Evolutionary conservation across 2,329 filamentous ascomycete genomes (phyloP).

Genomic region (Juglanconis oblonga): DNA sequence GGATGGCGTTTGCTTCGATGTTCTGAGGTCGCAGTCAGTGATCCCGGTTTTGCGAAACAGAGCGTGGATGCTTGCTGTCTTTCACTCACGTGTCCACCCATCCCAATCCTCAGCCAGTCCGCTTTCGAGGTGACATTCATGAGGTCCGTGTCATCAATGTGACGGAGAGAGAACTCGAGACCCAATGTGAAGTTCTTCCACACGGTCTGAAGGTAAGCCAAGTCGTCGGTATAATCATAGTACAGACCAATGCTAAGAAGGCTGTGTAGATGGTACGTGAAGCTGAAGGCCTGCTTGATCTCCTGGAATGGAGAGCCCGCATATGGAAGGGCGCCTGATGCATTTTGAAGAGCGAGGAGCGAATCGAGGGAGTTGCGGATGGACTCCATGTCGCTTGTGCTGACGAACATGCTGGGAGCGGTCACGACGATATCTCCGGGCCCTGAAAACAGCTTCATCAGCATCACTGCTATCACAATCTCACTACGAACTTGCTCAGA

Average conservation of each 20-base stretch:
- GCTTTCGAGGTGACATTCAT: conserved; percentile 44
- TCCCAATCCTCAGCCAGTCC: conserved; percentile 49
- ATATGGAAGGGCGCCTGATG: conserved; percentile 38
- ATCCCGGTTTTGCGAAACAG: neutral
- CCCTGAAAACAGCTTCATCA: conserved; percentile 35
- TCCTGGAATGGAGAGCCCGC: conserved; percentile 39
- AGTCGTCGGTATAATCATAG: conserved; percentile 51
- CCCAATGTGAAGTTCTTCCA: conserved; percentile 48
- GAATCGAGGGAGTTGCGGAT: conserved; percentile 47
- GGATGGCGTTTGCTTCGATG: conserved; percentile 48
- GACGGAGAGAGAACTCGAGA: conserved; percentile 37
- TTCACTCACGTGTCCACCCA: conserved; percentile 37
- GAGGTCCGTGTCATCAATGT: conserved; percentile 36
- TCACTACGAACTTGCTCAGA: neutral
- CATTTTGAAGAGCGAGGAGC: conserved; percentile 43
- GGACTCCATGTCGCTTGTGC: conserved; percentile 50
- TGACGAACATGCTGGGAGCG: conserved; percentile 50
- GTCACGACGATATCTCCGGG: conserved; percentile 60
- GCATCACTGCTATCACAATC: neutral
- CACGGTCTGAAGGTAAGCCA: conserved; percentile 40
- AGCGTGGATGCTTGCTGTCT: neutral
- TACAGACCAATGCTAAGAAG: conserved; percentile 59
- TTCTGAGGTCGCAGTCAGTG: conserved; percentile 30
- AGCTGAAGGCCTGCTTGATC: conserved; percentile 29
- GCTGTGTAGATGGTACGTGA: conserved; percentile 57